Conservation (phyloP, 805 yeast genomes). For the Saccharomycopsis javanensis region DNA sequence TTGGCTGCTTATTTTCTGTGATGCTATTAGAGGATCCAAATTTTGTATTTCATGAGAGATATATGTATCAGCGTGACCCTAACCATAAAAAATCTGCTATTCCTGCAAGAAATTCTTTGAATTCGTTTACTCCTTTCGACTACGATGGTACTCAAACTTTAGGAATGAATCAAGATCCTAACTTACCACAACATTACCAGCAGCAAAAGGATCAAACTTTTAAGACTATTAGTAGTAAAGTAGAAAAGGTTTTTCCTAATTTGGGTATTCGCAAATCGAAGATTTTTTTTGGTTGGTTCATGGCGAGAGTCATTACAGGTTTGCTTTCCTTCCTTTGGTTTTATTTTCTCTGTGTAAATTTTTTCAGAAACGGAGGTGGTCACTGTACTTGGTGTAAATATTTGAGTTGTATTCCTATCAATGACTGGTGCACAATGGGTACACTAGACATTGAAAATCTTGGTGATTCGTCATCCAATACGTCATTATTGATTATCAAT, state of each 20-base stretch:
- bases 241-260: constrained; percentile 20
- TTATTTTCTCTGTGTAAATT: constrained; percentile 38
- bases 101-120: constrained; percentile 18
- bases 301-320: constrained; percentile 36
- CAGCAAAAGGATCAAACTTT: constrained; percentile 19
- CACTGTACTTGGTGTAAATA: constrained; percentile 67
- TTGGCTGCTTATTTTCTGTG: constrained; percentile 45
- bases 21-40: constrained; percentile 48
- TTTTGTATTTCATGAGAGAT: constrained; percentile 26
- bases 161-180: not conserved
- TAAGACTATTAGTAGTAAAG: constrained; percentile 20
- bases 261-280: constrained; percentile 26
- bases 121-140: constrained; percentile 20
- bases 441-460: constrained; percentile 21
- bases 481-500: constrained; percentile 6
- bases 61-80: constrained; percentile 19
- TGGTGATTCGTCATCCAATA: constrained; percentile 3
- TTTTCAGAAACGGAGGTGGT: constrained; percentile 38
- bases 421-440: constrained; percentile 47
- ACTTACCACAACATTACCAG: constrained; percentile 12
- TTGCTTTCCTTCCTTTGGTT: constrained; percentile 41
- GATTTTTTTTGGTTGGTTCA: constrained; percentile 44
- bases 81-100: constrained; percentile 19
- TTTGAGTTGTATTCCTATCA: constrained; percentile 58
- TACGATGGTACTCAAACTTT: constrained; percentile 14